Evolutionary conservation across 2,329 filamentous ascomycete species (phyloP), one percentile per base, ranked within the genome.

Genomic region (Penicillium polonicum): DNA sequence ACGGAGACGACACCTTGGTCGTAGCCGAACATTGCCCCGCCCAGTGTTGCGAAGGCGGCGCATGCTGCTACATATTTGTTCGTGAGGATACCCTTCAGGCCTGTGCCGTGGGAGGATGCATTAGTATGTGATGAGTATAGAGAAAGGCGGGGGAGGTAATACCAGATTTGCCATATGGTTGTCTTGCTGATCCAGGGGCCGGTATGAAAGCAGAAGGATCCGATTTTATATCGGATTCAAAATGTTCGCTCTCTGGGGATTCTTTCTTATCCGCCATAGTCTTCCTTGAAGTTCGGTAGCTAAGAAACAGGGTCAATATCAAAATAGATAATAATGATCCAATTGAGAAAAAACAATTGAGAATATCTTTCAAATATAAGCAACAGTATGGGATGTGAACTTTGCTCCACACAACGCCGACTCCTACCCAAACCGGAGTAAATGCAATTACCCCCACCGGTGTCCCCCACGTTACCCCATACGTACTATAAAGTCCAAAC

Each of bases 1-100:
- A 81, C 64, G 0, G 72, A 74, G 10, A 76, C 69, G 27, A 76
- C 73, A 12, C 73, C 72, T 53, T 74, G 72, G 63, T 80, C 79
- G 60, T 81, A 81, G 5, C 79, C 79, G 52, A 81, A 81, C 5
- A 80, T 62, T 19, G 81, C 69, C 33, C 79, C 79, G 38, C 79
- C 79, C 25, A 81, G 68, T 1, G 79, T 79, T 2, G 78, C 77
- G 57, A 80, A 81, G 4, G 74, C 73, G 3, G 80, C 80, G 57
- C 80, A 82, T 41, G 79, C 70, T 36, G 78, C 73, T 43, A 82
- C 80, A 70, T 80, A 82, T 35, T 71, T 71, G 55, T 78, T 80
- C 15, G 71, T 68, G 46, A 81, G 75, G 17, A 82, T 68, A 8
- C 80, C 80, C 15, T 61, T 64, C 55, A 82, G 73, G 1, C 79